Base-by-base conservation (phyloP, 495 filamentous ascomycete genomes). In the Tricharina praecox region DNA sequence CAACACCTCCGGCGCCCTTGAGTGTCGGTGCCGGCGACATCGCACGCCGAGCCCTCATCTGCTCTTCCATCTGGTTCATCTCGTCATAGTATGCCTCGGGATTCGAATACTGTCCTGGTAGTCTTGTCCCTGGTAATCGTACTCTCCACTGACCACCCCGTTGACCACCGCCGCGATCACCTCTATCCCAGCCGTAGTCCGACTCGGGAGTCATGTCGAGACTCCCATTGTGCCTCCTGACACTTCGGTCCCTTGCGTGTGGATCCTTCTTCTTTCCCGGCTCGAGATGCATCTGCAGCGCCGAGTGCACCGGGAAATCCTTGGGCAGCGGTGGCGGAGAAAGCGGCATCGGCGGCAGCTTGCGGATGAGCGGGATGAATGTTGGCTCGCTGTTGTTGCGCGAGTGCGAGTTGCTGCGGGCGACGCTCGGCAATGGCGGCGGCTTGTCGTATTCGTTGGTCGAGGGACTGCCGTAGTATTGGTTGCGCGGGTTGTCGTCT, bases 281-380 rank as follows among this genome's bases (percentile, higher is more conserved):
- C 13, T 54, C 56, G 11, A 61, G 50, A 21, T 61, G 45, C 53
- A 61, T 51, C 23, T 61, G 50, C 19, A 61, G 28, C 1, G 58
- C 54, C 18, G 53, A 53, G 23, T 61, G 58, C 7, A 61, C 58
- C 0, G 58, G 58, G 15, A 61, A 50, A 38, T 60, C 58, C 1
- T 58, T 43, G 3, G 58, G 58, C 13, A 61, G 48, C 11, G 58
- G 58, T 9, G 57, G 57, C 1, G 57, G 58, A 1, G 57, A 60
- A 18, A 49, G 43, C 3, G 58, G 53, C 38, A 53, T 50, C 21
- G 57, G 57, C 2, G 57, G 58, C 7, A 59, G 57, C 32, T 59
- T 55, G 3, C 53, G 53, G 30, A 61, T 60, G n/a, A 59, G 25
- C 18, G 56, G 56, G 13, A 60, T 57, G 39, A 57, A 58, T 8